These are phyloP conservation scores for Dioscorea zingiberensis DNA, from an alignment of 106 monocot genomes.

Conservation along the genomic window DNA sequence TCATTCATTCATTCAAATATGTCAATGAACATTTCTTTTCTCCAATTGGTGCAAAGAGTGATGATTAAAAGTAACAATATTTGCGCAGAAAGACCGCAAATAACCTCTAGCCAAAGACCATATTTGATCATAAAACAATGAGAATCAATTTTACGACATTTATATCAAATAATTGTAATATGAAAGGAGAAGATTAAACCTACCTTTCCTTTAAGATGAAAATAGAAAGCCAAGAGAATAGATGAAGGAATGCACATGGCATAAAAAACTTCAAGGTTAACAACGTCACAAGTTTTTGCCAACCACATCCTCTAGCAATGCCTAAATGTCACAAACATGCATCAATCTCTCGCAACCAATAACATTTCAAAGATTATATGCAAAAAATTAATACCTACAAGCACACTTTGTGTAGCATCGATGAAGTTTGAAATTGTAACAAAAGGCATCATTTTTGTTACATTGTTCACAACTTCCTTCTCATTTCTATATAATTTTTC, in stretches of 20 bases:
- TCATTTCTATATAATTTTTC: slow-evolving; percentile 18
- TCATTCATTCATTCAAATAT: too few relatives aligned
- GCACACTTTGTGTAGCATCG: slow-evolving; percentile 19
- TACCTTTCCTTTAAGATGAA: slow-evolving; percentile 1
- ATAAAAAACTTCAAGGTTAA: slow-evolving; percentile 2
- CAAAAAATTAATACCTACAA: slow-evolving; percentile 7
- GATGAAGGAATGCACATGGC: not conserved
- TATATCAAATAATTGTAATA: not conserved
- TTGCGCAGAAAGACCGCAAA: not conserved
- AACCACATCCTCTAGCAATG: slow-evolving; percentile 7
- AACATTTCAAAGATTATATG: not conserved
- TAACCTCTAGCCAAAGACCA: too few relatives aligned
- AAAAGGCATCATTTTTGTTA: slow-evolving; percentile 8
- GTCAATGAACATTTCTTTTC: not conserved
- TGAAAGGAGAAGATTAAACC: not conserved
- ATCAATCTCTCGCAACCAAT: too few relatives aligned
- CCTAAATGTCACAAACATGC: not conserved
- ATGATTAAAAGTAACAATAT: not conserved
- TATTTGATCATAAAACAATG: not conserved
- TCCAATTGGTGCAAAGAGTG: not conserved
- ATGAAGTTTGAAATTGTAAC: slow-evolving; percentile 2
- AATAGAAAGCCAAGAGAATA: not conserved
- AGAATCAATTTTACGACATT: not conserved
- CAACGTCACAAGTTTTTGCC: not conserved
- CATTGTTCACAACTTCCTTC: slow-evolving; percentile 11